Evolutionary conservation across 1,139 yeast genomes (phyloP), one percentile per base, ranked within the genome.

Genomic region (Candida dubliniensis): DNA sequence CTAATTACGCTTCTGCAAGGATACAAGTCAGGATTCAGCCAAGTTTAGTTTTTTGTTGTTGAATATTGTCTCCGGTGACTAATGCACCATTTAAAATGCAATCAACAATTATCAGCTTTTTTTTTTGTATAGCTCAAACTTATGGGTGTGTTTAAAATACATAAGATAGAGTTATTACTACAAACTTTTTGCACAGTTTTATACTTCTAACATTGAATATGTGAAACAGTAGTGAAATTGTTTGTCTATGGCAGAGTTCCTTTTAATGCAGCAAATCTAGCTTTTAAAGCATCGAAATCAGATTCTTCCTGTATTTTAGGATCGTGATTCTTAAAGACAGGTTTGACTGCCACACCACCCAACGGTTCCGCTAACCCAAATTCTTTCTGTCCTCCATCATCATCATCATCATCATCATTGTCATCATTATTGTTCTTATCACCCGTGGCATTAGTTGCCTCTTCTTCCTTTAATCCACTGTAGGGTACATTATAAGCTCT

Each of bases 401-500:
- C 58, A n/a, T 62, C 66, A 18, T 44, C 51, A 13, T 61, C 66
- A 15, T 45, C 49, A 25, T 54, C 55, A 33, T 54, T 53, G 15
- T 52, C 55, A 34, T 42, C 52, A 25, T 46, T 47, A 4, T n/a
- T n/a, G 23, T 5, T 18, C 3, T 48, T 50, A 10, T 42, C 53
- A 4, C 42, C 59, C 11, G 53, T 57, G 3, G 57, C 60, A n/a
- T 50, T 56, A 4, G 53, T 59, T 1, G 52, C 62, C 2, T 47
- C 58, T 2, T 49, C 58, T 10, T 57, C 66, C 2, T 61, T 63
- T 45, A 82, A 59, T 18, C 81, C 84, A 38, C 87, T 80, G 57
- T 80, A 88, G 0, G 91, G 88, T 1, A 84, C 95, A 35, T 76
- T 76, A 59, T 90, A 90, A 0, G 96, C 87, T 47, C 74, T 71